phyloP scores from a whole-genome alignment of 2,329 filamentous ascomycete species.

The Pseudodiploospora longispora region DNA sequence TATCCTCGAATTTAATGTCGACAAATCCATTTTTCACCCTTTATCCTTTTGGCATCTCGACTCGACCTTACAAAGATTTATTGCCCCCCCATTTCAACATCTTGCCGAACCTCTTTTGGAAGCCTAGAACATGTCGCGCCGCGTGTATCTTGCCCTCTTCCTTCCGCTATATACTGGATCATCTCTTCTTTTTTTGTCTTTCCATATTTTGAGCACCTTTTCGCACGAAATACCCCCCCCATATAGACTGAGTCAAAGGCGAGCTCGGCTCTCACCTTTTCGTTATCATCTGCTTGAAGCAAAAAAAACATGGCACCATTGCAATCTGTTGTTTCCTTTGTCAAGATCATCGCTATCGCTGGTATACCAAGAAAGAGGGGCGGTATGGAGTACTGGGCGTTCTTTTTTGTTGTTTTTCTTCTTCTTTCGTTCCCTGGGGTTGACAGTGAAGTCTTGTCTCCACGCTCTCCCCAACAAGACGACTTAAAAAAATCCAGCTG shows the following conservation, averaged over 20 bases:
- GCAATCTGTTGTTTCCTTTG: slow-evolving; percentile 19
- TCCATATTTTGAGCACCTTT: slow-evolving; percentile 14
- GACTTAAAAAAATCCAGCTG: background rate
- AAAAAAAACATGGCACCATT: slow-evolving; percentile 18
- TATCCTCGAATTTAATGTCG: slow-evolving; percentile 12
- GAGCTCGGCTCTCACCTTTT: slow-evolving; percentile 14
- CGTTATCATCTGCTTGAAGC: slow-evolving; percentile 21
- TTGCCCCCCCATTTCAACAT: slow-evolving; percentile 16
- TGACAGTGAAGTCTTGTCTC: background rate
- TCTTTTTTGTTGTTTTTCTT: slow-evolving; percentile 5
- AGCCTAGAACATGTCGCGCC: background rate
- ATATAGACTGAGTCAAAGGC: slow-evolving; percentile 27
- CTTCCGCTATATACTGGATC: slow-evolving; percentile 5
- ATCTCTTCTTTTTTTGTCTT: background rate
- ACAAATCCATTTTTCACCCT: slow-evolving; percentile 13
- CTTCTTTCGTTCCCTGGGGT: background rate
- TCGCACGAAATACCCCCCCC: slow-evolving; percentile 29
- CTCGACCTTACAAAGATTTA: slow-evolving; percentile 19
- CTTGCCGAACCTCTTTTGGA: slow-evolving; percentile 8
- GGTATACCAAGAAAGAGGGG: slow-evolving; percentile 6
- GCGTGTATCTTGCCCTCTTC: slow-evolving; percentile 3
- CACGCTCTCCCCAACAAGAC: background rate
- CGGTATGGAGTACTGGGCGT: slow-evolving; percentile 18
- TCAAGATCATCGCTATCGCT: slow-evolving; percentile 15
- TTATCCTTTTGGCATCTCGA: slow-evolving; percentile 13